Evolutionary conservation across 169 alveolate genomes (phyloP).

Genomic region (Babesia divergens): DNA sequence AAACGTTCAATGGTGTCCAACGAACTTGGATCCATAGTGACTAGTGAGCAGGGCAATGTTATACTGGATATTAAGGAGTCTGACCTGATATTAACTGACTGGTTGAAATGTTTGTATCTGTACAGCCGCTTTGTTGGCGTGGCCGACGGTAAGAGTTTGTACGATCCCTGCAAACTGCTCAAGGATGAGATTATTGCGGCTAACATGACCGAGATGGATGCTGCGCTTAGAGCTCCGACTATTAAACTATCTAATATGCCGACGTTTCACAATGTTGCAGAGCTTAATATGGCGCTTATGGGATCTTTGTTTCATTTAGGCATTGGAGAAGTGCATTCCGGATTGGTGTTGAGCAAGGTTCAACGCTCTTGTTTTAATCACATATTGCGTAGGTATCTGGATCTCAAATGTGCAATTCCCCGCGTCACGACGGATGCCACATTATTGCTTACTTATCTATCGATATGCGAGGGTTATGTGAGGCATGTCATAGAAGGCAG

Average conservation of each 20-base stretch:
- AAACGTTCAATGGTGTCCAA: conserved; percentile 12
- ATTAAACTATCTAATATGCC: not conserved
- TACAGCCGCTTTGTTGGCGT: conserved; percentile 8
- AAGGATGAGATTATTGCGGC: conserved; percentile 17
- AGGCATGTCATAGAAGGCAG: not conserved
- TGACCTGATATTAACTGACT: not conserved
- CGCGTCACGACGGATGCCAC: not conserved
- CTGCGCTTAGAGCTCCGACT: not conserved
- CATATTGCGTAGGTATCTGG: conserved; percentile 5
- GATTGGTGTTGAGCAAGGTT: conserved; percentile 20
- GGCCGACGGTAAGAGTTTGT: conserved; percentile 16
- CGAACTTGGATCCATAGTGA: conserved; percentile 6
- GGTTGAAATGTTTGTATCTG: conserved; percentile 22
- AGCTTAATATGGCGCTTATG: conserved; percentile 17
- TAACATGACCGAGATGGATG: not conserved
- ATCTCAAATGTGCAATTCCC: not conserved
- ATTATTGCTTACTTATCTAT: not conserved
- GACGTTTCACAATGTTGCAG: too few relatives aligned
- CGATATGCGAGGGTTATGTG: not conserved
- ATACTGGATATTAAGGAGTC: not conserved
- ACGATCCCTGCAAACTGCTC: conserved; percentile 30
- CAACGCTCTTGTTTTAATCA: conserved; percentile 4
- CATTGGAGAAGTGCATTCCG: conserved; percentile 13
- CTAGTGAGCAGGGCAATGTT: not conserved
- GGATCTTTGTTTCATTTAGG: conserved; percentile 18